phyloP scores from a whole-genome alignment of 345 rosid genomes.

The Streptanthus diversifolius region DNA sequence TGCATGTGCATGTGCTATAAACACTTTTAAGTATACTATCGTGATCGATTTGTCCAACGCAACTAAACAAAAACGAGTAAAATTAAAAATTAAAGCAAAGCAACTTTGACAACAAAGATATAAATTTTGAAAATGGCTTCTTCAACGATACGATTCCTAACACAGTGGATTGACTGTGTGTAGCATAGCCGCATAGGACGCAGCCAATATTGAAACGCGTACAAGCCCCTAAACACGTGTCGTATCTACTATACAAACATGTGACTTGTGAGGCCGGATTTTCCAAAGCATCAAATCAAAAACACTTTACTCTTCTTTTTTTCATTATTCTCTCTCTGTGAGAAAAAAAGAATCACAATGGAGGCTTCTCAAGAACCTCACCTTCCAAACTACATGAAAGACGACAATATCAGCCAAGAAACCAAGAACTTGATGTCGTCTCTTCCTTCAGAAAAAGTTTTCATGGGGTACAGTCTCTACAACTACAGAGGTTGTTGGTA shows the following conservation, averaged over 20 bases:
- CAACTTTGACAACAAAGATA: no score
- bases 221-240: not conserved
- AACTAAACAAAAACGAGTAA: no score
- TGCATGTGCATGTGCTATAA: no score
- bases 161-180: not conserved
- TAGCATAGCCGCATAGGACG: not conserved
- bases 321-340: not conserved
- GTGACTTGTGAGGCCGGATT: not conserved
- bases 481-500: conserved; percentile 59
- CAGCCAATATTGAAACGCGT: not conserved
- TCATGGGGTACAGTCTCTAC: conserved; percentile 35
- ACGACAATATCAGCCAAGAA: conserved; percentile 35
- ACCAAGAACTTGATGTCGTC: conserved; percentile 37
- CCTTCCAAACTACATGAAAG: conserved; percentile 39
- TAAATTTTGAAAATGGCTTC: no score
- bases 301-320: not conserved
- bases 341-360: not conserved
- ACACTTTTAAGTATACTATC: no score
- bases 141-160: not conserved
- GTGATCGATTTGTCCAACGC: no score
- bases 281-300: not conserved
- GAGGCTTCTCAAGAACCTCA: conserved; percentile 5
- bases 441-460: conserved; percentile 41
- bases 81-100: no score
- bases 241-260: not conserved